A percentile compares a stretch with the other conserved stretches of the same genome.
Evolutionary conservation across 306 rosid genomes (phyloP).

Genomic region (Pueraria montana): DNA sequence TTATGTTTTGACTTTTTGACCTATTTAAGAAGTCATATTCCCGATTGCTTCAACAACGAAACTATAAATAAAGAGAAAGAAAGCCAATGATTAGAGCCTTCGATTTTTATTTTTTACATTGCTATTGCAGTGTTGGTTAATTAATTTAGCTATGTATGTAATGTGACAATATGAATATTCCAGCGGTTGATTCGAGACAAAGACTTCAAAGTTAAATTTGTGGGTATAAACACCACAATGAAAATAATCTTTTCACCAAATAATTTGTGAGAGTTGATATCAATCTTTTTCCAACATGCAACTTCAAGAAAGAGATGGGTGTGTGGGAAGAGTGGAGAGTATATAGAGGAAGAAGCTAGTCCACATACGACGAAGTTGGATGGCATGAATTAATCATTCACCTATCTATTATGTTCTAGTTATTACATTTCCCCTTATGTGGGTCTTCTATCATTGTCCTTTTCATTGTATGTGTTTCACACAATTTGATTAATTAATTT

Average conservation of each 20-base stretch:
- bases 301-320: constrained; percentile 36
- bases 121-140: background rate
- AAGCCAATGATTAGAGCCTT: constrained; percentile 8
- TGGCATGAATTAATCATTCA: constrained; percentile 6
- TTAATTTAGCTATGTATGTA: background rate
- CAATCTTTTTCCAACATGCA: constrained; percentile 7
- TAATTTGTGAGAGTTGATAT: background rate
- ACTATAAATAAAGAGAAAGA: background rate
- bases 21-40: background rate
- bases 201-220: background rate
- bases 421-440: background rate
- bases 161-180: background rate
- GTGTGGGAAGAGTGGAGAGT: background rate
- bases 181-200: background rate
- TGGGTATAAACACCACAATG: background rate
- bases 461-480: constrained; percentile 17
- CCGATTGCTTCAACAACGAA: background rate
- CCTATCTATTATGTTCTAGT: background rate
- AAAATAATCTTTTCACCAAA: background rate
- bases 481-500: background rate
- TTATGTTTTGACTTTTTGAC: background rate
- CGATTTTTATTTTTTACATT: background rate
- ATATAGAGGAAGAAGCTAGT: background rate
- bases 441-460: background rate
- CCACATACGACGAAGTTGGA: constrained; percentile 17